A percentile compares a stretch with the other conserved stretches of the same genome.
phyloP scores from a whole-genome alignment of 192 early-diverging fungal species.

The Cladochytrium replicatum region DNA sequence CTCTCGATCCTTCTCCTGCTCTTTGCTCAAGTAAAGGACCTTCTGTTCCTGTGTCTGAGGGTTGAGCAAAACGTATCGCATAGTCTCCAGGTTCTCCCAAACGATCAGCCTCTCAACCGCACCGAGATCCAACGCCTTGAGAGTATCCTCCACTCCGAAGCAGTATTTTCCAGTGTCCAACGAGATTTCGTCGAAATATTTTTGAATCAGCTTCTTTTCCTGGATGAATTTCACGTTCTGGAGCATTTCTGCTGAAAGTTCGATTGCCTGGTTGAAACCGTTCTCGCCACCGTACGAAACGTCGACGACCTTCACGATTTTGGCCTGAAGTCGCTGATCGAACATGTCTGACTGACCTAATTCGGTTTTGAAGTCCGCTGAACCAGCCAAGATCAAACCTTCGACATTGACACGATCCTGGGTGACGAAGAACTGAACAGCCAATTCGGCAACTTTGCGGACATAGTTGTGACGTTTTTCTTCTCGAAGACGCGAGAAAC shows the following conservation, averaged over 20 bases:
- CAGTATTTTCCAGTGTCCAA: slow-evolving; percentile 93
- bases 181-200: slow-evolving; percentile 97
- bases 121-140: slow-evolving; percentile 91
- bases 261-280: slow-evolving; percentile 97
- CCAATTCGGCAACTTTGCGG: slow-evolving; percentile 93
- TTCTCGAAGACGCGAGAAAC: slow-evolving; percentile 97
- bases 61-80: slow-evolving; percentile 70
- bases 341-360: slow-evolving; percentile 91
- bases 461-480: slow-evolving; percentile 99
- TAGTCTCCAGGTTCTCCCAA: slow-evolving; percentile 87
- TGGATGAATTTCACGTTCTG: slow-evolving; percentile 98
- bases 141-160: slow-evolving; percentile 91
- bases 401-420: slow-evolving; percentile 81
- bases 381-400: slow-evolving; percentile 92
- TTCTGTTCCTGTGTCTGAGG: slow-evolving; percentile 53
- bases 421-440: slow-evolving; percentile 92
- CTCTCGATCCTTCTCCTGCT: slow-evolving; percentile 70
- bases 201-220: slow-evolving; percentile 92
- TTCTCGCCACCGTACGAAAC: slow-evolving; percentile 99
- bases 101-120: slow-evolving; percentile 98
- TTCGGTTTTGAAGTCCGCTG: slow-evolving; percentile 98
- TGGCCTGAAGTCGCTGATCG: slow-evolving; percentile 79
- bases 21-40: slow-evolving; percentile 66
- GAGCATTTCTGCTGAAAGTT: slow-evolving; percentile 79
- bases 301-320: slow-evolving; percentile 90